Conservation (phyloP, 371 early-diverging fungal species). For the Syncephalis plumigaleata region DNA sequence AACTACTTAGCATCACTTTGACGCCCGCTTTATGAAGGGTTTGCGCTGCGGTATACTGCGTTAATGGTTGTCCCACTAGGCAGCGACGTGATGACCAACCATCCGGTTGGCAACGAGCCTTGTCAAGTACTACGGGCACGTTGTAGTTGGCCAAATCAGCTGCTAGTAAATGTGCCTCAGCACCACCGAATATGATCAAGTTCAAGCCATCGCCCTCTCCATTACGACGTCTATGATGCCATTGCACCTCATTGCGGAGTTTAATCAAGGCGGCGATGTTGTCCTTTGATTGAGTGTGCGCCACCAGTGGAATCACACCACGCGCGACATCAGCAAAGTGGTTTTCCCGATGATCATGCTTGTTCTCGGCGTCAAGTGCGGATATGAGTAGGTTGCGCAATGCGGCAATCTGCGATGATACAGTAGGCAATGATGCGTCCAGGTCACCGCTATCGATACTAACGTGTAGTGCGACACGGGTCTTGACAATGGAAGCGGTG, state of each 20-base stretch:
- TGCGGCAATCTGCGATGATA: slow-evolving; percentile 41
- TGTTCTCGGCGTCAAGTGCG: slow-evolving; percentile 1
- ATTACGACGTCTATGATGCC: neutral
- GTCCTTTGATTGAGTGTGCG: slow-evolving; percentile 39
- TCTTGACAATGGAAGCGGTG: neutral
- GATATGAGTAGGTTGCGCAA: slow-evolving; percentile 28
- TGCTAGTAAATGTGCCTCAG: slow-evolving; percentile 53
- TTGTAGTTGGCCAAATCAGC: slow-evolving; percentile 27
- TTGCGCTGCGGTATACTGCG: slow-evolving; percentile 34
- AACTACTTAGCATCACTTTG: slow-evolving; percentile 28
- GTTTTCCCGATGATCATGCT: neutral
- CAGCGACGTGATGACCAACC: slow-evolving; percentile 51
- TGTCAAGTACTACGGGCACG: slow-evolving; percentile 42
- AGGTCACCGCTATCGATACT: neutral
- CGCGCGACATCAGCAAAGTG: slow-evolving; percentile 21
- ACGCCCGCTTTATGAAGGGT: slow-evolving; percentile 41
- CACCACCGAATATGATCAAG: slow-evolving; percentile 35
- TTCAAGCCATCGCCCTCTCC: slow-evolving; percentile 19
- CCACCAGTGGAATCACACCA: slow-evolving; percentile 42
- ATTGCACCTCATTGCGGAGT: slow-evolving; percentile 21
- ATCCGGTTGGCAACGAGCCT: slow-evolving; percentile 43
- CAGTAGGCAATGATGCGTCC: slow-evolving; percentile 21
- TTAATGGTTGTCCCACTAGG: slow-evolving; percentile 34
- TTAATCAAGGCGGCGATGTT: slow-evolving; percentile 47
- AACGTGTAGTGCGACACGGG: slow-evolving; percentile 1